Conservation (phyloP, 2,329 filamentous ascomycete species). For the Fusarium burgessii region DNA sequence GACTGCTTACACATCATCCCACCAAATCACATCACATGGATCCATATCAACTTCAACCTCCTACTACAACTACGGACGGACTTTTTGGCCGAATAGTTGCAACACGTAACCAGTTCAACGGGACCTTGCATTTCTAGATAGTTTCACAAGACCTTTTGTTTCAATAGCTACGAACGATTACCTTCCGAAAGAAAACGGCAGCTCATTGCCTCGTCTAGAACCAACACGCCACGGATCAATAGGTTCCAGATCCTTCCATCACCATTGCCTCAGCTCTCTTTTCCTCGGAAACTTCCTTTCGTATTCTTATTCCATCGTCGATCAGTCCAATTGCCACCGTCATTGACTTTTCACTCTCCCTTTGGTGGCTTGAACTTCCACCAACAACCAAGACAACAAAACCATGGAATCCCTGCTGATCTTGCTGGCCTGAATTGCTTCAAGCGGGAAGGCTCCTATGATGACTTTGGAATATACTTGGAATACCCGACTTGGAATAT, state of each 20-base stretch:
- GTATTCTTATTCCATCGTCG: conserved; percentile 29
- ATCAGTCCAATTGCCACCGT: conserved; percentile 31
- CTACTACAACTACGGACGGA: conserved; percentile 13
- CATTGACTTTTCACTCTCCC: conserved; percentile 35
- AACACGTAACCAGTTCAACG: not conserved
- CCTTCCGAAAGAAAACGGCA: conserved; percentile 8
- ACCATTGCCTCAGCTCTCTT: conserved; percentile 1
- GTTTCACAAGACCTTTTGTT: not conserved
- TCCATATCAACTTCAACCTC: conserved; percentile 1
- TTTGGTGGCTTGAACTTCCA: conserved; percentile 28
- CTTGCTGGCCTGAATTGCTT: not conserved
- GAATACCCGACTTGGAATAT: not conserved
- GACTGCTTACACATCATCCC: conserved; percentile 13
- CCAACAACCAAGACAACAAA: not conserved
- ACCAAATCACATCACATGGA: conserved; percentile 27
- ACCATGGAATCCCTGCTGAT: not conserved
- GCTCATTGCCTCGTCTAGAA: conserved; percentile 4
- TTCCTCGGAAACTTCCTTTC: conserved; percentile 7
- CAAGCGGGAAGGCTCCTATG: not conserved
- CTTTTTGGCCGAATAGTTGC: conserved; percentile 1
- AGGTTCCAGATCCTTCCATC: conserved; percentile 19
- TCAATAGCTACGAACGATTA: not conserved
- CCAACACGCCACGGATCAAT: conserved; percentile 22
- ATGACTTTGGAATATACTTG: not conserved
- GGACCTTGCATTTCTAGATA: not conserved